These are phyloP conservation scores for Neospermospora avenae DNA, from an alignment of 2,329 filamentous ascomycete species.

Conservation along the genomic window DNA sequence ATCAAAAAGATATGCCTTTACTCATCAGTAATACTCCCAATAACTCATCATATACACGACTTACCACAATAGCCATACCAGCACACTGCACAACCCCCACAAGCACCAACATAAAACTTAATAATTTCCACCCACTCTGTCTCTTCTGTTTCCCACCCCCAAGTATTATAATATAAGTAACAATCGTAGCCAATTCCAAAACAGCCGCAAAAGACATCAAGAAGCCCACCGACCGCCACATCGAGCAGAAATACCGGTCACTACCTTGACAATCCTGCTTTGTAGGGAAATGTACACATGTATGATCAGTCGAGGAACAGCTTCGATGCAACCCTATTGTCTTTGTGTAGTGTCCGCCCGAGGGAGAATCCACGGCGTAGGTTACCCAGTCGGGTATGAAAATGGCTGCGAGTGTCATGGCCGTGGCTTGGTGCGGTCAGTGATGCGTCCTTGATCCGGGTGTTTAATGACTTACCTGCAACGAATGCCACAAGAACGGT, in stretches of 20 bases:
- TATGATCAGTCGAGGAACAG: constrained; percentile 62
- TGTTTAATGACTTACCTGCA: constrained; percentile 38
- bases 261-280: constrained; percentile 55
- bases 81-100: constrained; percentile 68
- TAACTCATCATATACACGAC: constrained; percentile 36
- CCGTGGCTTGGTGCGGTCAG: constrained; percentile 58
- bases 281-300: constrained; percentile 65
- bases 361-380: constrained; percentile 51
- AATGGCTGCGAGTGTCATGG: constrained; percentile 68
- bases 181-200: constrained; percentile 75
- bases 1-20: constrained; percentile 76
- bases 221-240: constrained; percentile 89
- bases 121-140: constrained; percentile 77
- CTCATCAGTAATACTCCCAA: constrained; percentile 11
- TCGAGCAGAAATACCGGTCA: constrained; percentile 76
- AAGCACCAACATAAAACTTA: constrained; percentile 61
- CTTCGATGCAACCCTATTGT: constrained; percentile 75
- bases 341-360: constrained; percentile 55
- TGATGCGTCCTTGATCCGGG: constrained; percentile 14
- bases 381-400: constrained; percentile 69
- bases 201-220: constrained; percentile 81
- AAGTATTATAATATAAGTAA: constrained; percentile 75
- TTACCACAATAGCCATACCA: constrained; percentile 80
- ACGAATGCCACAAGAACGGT: constrained; percentile 41
- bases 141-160: constrained; percentile 75